Evolutionary conservation across 805 yeast genomes (phyloP).

Genomic region (Candida schatavii): DNA sequence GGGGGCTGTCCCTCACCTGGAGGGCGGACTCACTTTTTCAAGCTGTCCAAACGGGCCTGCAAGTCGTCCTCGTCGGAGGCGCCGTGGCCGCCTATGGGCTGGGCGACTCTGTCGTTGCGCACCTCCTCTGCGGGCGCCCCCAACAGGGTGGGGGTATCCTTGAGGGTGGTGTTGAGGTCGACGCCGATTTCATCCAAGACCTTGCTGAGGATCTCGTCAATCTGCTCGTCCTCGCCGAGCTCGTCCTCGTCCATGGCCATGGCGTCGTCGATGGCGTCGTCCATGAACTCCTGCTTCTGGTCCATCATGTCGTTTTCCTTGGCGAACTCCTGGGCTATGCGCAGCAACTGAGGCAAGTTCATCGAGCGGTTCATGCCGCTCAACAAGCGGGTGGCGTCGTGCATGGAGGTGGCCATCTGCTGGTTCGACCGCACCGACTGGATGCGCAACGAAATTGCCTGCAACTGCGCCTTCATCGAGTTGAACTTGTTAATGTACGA

Average conservation of each 20-base stretch:
- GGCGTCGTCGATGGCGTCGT: slow-evolving; percentile 94
- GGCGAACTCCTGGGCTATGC: slow-evolving; percentile 94
- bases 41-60: slow-evolving; percentile 82
- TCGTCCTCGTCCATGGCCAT: slow-evolving; percentile 80
- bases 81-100: slow-evolving; percentile 37
- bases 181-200: slow-evolving; percentile 96
- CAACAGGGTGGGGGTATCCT: slow-evolving; percentile 43
- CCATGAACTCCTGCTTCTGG: slow-evolving; percentile 98
- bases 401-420: slow-evolving; percentile 93
- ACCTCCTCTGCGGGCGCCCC: slow-evolving; percentile 23
- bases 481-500: slow-evolving; percentile 83
- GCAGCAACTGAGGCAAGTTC: slow-evolving; percentile 86
- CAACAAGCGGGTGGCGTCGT: slow-evolving; percentile 83
- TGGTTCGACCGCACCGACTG: slow-evolving; percentile 92
- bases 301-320: slow-evolving; percentile 95
- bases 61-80: slow-evolving; percentile 68
- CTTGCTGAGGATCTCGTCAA: slow-evolving; percentile 85
- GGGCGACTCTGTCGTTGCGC: slow-evolving; percentile 41
- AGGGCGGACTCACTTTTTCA: slow-evolving; percentile 71
- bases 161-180: slow-evolving; percentile 56
- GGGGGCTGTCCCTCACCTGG: too few species aligned
- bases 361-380: slow-evolving; percentile 85
- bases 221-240: slow-evolving; percentile 82
- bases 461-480: slow-evolving; percentile 90
- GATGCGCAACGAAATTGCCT: slow-evolving; percentile 87